phyloP scores from a whole-genome alignment of 495 filamentous ascomycete species.

The Penicillium coprophilum region DNA sequence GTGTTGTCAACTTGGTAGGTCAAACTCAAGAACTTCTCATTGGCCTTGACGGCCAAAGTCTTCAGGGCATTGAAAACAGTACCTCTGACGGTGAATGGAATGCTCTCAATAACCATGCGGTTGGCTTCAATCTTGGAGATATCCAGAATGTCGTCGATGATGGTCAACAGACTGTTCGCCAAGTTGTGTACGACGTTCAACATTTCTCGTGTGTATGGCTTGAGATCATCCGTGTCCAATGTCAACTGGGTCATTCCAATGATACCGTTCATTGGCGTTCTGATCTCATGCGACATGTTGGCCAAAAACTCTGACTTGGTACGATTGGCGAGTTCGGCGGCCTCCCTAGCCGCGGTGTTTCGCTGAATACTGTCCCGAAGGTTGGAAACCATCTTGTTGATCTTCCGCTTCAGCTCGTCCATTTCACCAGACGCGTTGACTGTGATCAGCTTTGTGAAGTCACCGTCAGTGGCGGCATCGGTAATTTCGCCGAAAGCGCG shows the following conservation, averaged over 20 bases:
- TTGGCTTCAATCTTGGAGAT: constrained; percentile 99
- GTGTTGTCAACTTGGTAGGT: constrained; percentile 93
- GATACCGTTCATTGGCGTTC: constrained; percentile 88
- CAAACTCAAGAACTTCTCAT: constrained; percentile 91
- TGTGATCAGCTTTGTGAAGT: constrained; percentile 97
- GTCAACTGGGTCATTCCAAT: constrained; percentile 97
- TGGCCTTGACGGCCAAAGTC: constrained; percentile 93
- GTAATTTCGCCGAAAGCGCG: constrained; percentile 97
- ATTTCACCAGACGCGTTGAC: constrained; percentile 98
- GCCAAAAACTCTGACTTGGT: constrained; percentile 99
- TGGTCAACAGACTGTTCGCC: constrained; percentile 94
- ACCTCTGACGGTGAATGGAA: constrained; percentile 91
- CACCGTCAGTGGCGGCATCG: constrained; percentile 91
- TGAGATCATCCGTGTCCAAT: constrained; percentile 86
- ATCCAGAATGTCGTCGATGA: constrained; percentile 99
- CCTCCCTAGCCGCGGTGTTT: constrained; percentile 95
- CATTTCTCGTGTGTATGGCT: constrained; percentile 96
- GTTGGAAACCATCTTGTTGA: constrained; percentile 98
- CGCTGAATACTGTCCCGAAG: constrained; percentile 94
- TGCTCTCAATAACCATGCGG: constrained; percentile 99
- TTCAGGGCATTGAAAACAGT: constrained; percentile 98
- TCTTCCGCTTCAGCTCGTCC: constrained; percentile 98
- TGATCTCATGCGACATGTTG: constrained; percentile 99
- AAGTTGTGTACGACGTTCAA: constrained; percentile 97
- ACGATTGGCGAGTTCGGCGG: constrained; percentile 94